Evolutionary conservation across 352 stramenopile species (phyloP).

Genomic region (Pythium rishiriense): DNA sequence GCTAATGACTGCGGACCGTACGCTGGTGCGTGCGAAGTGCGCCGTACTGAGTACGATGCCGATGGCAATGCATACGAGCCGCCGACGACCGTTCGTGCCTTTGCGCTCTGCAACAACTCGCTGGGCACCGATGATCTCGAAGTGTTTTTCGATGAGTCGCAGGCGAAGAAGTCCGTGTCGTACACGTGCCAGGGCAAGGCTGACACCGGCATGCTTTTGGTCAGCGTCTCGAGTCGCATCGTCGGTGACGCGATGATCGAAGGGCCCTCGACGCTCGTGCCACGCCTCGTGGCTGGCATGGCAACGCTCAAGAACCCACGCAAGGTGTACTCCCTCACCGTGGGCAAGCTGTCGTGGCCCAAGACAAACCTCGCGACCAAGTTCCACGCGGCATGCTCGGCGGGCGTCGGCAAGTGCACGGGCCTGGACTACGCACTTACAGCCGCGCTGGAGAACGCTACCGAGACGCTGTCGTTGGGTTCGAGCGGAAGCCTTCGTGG

Average conservation of each 20-base stretch:
- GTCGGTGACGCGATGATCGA: constrained; percentile 37
- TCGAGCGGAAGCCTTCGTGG: constrained; percentile 18
- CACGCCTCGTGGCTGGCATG: constrained; percentile 12
- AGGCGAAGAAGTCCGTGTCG: constrained; percentile 26
- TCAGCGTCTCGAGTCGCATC: constrained; percentile 43
- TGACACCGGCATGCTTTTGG: constrained; percentile 39
- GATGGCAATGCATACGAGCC: constrained; percentile 12
- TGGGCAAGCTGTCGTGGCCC: constrained; percentile 42
- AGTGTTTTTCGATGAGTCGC: constrained; percentile 11
- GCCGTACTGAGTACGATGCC: constrained; percentile 16
- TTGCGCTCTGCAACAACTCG: constrained; percentile 21
- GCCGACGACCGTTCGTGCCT: constrained; percentile 10
- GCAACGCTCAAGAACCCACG: constrained; percentile 40
- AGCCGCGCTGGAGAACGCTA: constrained; percentile 13
- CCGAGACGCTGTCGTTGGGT: neutral
- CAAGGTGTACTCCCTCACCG: constrained; percentile 46
- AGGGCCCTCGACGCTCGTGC: neutral
- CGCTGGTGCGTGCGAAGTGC: constrained; percentile 14
- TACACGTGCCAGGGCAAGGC: constrained; percentile 22
- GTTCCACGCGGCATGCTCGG: constrained; percentile 42
- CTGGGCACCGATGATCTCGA: constrained; percentile 14
- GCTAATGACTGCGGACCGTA: constrained; percentile 21
- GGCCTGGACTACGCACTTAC: constrained; percentile 40
- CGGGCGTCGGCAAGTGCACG: constrained; percentile 22
- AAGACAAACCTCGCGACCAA: constrained; percentile 35